These are phyloP conservation scores for Fusarium staphyleae DNA, from an alignment of 2,329 filamentous ascomycete genomes.

Conservation along the genomic window DNA sequence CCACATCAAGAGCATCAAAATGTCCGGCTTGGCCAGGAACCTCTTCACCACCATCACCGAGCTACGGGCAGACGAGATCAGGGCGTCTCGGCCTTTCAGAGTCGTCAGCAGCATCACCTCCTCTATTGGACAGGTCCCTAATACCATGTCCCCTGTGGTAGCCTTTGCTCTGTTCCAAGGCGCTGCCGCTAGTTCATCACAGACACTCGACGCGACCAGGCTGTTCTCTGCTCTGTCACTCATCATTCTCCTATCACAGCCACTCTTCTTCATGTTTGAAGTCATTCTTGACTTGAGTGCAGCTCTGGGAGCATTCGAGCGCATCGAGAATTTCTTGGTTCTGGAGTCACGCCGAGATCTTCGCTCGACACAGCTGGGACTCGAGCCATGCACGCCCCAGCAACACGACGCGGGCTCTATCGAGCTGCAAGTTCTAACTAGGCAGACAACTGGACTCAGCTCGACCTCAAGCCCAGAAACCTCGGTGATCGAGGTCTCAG, in stretches of 20 bases:
- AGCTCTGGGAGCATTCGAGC: slow-evolving; percentile 49
- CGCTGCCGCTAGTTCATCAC: slow-evolving; percentile 37
- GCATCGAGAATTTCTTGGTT: slow-evolving; percentile 50
- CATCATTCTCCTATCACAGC: slow-evolving; percentile 48
- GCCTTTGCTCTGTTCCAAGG: slow-evolving; percentile 51
- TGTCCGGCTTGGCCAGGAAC: slow-evolving; percentile 48
- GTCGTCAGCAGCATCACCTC: slow-evolving; percentile 46
- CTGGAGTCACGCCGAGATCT: slow-evolving; percentile 40
- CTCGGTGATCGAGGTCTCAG: slow-evolving; percentile 18
- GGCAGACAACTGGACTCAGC: not conserved
- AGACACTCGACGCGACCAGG: slow-evolving; percentile 43
- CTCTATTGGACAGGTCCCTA: slow-evolving; percentile 45
- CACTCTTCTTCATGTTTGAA: slow-evolving; percentile 51
- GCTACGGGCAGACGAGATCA: slow-evolving; percentile 48
- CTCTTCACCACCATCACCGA: slow-evolving; percentile 41
- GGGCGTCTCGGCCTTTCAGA: slow-evolving; percentile 46
- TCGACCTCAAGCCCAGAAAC: no score
- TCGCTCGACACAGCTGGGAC: slow-evolving; percentile 11
- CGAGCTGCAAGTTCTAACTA: slow-evolving; percentile 13
- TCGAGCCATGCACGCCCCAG: not conserved
- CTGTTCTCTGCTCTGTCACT: slow-evolving; percentile 54
- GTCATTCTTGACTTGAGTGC: slow-evolving; percentile 48
- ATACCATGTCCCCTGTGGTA: slow-evolving; percentile 47
- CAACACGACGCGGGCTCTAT: not conserved
- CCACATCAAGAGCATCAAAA: slow-evolving; percentile 53